Evolutionary conservation across 192 early-diverging fungal genomes (phyloP), one percentile per base, ranked within the genome.

Genomic region (Backusella parvicylindrica): DNA sequence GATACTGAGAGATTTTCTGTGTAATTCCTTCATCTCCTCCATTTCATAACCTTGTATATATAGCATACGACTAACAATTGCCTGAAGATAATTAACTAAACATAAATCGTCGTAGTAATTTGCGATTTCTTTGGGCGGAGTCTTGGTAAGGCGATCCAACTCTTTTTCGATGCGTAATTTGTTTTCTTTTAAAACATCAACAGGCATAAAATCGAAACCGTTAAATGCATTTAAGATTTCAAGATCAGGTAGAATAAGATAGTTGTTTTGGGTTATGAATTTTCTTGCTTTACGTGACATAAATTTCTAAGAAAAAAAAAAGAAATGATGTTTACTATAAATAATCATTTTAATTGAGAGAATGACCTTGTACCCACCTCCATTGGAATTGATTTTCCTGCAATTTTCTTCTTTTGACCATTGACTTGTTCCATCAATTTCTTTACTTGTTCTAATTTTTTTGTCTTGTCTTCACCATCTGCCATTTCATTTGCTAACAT

Each of bases 261-360:
- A 82, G 68, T 84, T 81, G 8, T 81, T 81, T 70, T 97, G 92
- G 66, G 81, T 64, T 3, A 81, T 16, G 75, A 90, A 96, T 64
- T 93, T 93, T 75, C 89, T 87, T 7, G 91, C 82, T 79, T 97
- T 97, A 63, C 96, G 91, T n/a, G 91, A 85, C n/a, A 95, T 90
- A 80, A 91, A 96, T 84, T 95, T 95, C 85, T 82, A 49, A 31
- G 35, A 47, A 32, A 64, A 33, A 16, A 37, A 23, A 73, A n/a
- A 1, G 33, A 35, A 41, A 47, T 26, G 15, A 26, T 47, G 15
- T 31, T 47, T 21, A 40, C 6, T 38, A 40, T 23, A n/a, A 69
- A 43, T 3, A 3, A 9, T 35, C 32, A 32, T 1, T 32, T 31
- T 1, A 11, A 31, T 31, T 15, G 7, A 67, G 8, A 16, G 1